Evolutionary conservation across 192 early-diverging fungal genomes (phyloP).

Genomic region (Coemansia sp.): DNA sequence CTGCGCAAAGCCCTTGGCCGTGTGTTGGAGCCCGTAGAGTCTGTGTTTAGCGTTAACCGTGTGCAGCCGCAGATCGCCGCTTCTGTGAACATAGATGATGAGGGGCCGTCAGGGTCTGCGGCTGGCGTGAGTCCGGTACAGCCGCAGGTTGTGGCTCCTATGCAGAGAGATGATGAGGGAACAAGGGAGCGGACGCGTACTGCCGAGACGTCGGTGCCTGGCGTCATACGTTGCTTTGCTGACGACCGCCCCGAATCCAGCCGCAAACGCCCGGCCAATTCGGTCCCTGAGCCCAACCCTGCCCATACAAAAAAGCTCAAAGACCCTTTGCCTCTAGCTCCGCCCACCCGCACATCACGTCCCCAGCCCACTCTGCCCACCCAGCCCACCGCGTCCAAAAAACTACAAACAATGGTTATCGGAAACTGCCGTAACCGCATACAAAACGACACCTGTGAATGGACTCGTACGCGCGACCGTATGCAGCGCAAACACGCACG

Average conservation of each 20-base stretch:
- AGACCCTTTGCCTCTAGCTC: neutral
- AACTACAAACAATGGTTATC: conserved; percentile 22
- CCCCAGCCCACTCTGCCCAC: neutral
- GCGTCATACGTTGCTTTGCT: conserved; percentile 25
- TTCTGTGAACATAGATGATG: neutral
- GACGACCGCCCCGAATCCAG: neutral
- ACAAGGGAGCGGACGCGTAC: neutral
- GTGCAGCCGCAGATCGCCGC: conserved; percentile 14
- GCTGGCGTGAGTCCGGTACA: neutral
- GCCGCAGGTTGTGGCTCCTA: neutral
- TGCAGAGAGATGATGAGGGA: neutral
- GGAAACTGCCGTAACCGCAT: conserved; percentile 36
- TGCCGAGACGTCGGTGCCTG: conserved; percentile 17
- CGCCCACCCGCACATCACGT: neutral
- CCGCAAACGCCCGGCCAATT: neutral
- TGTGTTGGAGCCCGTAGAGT: conserved; percentile 25
- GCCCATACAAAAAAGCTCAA: no score
- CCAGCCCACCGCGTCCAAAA: conserved; percentile 9
- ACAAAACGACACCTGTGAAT: conserved; percentile 30
- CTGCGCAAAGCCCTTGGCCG: conserved; percentile 14
- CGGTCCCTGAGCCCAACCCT: neutral
- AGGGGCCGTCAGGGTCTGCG: neutral
- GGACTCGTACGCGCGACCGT: conserved; percentile 7
- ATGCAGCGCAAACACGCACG: conserved; percentile 19
- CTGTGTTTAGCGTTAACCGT: conserved; percentile 18